Evolutionary conservation across 2,329 filamentous ascomycete species (phyloP).

Genomic region (Epichloe gansuensis): DNA sequence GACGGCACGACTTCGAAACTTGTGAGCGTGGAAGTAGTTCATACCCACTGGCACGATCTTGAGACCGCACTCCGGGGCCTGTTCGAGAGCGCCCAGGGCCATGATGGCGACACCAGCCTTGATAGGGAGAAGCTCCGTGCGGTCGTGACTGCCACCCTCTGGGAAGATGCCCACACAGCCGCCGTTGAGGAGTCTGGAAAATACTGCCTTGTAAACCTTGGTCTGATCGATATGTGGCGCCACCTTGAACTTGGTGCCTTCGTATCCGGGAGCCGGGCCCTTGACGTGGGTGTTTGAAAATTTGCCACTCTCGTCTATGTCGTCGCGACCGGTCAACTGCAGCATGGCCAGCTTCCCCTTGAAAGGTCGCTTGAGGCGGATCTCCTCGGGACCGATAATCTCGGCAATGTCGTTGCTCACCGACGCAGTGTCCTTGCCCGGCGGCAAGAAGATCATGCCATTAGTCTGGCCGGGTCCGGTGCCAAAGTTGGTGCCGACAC

Average conservation of each 20-base stretch:
- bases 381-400: slow-evolving; percentile 66
- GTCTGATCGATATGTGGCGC: slow-evolving; percentile 92
- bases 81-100: slow-evolving; percentile 80
- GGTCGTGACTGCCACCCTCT: slow-evolving; percentile 90
- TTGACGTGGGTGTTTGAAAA: slow-evolving; percentile 43
- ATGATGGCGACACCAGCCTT: slow-evolving; percentile 98
- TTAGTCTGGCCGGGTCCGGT: slow-evolving; percentile 56
- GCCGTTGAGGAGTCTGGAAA: slow-evolving; percentile 64
- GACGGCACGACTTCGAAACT: slow-evolving; percentile 90
- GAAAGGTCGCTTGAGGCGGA: slow-evolving; percentile 79
- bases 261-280: slow-evolving; percentile 47
- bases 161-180: slow-evolving; percentile 95
- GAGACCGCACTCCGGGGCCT: slow-evolving; percentile 73
- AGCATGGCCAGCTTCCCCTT: slow-evolving; percentile 60
- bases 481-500: slow-evolving; percentile 73
- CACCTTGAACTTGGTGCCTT: slow-evolving; percentile 73
- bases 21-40: slow-evolving; percentile 99
- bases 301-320: slow-evolving; percentile 54
- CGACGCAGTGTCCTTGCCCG: slow-evolving; percentile 60
- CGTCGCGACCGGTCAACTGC: slow-evolving; percentile 71
- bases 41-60: slow-evolving; percentile 96
- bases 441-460: slow-evolving; percentile 77
- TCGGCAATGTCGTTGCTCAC: slow-evolving; percentile 75
- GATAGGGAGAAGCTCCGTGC: slow-evolving; percentile 77
- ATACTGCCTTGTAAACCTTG: slow-evolving; percentile 86